Evolutionary conservation across 805 yeast species (phyloP).

Genomic region (Candida rishiriensis): DNA sequence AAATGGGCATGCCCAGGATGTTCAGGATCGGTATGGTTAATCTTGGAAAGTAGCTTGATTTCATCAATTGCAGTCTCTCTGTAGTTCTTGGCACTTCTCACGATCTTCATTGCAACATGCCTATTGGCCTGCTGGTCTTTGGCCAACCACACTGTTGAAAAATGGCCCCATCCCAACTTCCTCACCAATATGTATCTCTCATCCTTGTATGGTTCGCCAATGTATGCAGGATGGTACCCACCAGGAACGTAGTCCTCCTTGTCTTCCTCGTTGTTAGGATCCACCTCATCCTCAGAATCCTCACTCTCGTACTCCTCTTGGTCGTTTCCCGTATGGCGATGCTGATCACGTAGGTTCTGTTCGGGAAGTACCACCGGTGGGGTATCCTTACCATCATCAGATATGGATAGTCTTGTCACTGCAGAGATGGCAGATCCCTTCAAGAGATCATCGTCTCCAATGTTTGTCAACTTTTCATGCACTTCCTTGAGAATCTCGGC

Average conservation of each 20-base stretch:
- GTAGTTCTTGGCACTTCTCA: constrained; percentile 84
- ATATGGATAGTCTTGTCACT: constrained; percentile 10
- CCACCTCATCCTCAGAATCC: constrained; percentile 28
- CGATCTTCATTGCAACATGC: constrained; percentile 93
- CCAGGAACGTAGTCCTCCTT: constrained; percentile 82
- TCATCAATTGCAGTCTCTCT: constrained; percentile 95
- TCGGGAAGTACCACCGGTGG: too few relatives aligned
- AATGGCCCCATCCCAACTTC: constrained; percentile 98
- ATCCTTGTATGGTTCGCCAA: constrained; percentile 80
- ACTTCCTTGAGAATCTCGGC: constrained; percentile 24
- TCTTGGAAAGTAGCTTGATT: constrained; percentile 68
- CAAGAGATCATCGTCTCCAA: constrained; percentile 17
- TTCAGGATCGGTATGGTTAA: constrained; percentile 53
- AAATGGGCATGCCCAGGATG: constrained; percentile 84
- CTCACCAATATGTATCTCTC: constrained; percentile 71
- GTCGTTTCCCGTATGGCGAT: constrained; percentile 16
- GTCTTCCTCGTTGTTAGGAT: constrained; percentile 71
- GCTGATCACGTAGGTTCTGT: constrained; percentile 1
- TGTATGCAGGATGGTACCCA: constrained; percentile 91
- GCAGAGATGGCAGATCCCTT: constrained; percentile 8
- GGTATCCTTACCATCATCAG: constrained; percentile 3
- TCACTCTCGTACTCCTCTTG: constrained; percentile 33
- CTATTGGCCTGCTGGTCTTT: constrained; percentile 48
- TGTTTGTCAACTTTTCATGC: constrained; percentile 21
- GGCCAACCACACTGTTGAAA: constrained; percentile 94